Conservation (phyloP, 345 rosid genomes). For the Lepidium aucheri region DNA sequence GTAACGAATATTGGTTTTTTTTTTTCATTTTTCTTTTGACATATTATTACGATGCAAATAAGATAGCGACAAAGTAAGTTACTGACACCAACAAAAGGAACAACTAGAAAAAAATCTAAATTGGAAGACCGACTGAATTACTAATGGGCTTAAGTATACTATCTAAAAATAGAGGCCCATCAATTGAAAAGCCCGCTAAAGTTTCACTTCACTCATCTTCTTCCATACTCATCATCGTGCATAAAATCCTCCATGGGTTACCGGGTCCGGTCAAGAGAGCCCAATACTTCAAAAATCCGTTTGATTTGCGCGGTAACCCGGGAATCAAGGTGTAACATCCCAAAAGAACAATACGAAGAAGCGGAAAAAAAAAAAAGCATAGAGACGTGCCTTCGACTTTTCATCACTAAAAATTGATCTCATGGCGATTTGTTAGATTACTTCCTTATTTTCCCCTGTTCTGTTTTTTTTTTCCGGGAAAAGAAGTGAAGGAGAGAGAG, state of each 20-base stretch:
- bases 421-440: conserved; percentile 7
- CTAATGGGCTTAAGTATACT: neutral
- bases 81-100: neutral
- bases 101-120: neutral
- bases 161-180: neutral
- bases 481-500: conserved; percentile 19
- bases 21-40: too few relatives aligned
- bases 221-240: neutral
- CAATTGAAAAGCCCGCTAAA: neutral
- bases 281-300: neutral
- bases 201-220: neutral
- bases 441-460: neutral
- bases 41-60: neutral
- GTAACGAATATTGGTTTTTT: neutral
- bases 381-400: conserved; percentile 22
- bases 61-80: neutral
- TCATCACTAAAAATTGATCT: neutral
- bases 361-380: neutral
- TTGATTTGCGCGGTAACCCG: conserved; percentile 57
- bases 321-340: conserved; percentile 23
- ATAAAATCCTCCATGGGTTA: neutral
- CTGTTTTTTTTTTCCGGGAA: neutral
- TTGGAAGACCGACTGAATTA: neutral
- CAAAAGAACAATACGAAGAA: conserved; percentile 5
- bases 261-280: conserved; percentile 19